Conservation (phyloP, 192 early-diverging fungal genomes). For the Entomortierella beljakovae region DNA sequence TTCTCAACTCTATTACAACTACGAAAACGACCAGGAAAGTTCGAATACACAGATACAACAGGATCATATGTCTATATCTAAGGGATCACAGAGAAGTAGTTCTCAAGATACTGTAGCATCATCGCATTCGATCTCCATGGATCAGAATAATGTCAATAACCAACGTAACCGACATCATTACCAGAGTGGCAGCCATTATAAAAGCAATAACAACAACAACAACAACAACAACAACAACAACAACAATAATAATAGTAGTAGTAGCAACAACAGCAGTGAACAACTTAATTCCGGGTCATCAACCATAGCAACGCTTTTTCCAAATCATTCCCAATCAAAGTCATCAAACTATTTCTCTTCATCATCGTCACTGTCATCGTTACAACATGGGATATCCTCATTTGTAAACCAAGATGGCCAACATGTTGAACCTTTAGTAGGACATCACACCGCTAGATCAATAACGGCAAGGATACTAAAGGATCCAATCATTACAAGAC, state of each 20-base stretch:
- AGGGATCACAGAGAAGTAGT: too few species aligned
- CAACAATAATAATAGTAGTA: too few species aligned
- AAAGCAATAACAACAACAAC: background rate
- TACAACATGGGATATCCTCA: background rate
- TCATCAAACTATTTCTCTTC: background rate
- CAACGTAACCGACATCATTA: background rate
- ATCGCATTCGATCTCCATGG: background rate
- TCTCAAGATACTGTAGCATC: constrained; percentile 19
- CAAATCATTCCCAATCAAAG: background rate
- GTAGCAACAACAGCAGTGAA: too few species aligned
- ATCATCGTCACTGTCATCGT: too few species aligned
- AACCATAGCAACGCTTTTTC: too few species aligned
- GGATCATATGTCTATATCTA: background rate
- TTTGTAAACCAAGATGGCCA: background rate
- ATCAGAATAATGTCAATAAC: background rate
- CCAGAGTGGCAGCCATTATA: background rate
- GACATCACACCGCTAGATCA: too few species aligned
- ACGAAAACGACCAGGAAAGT: background rate
- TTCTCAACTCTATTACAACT: background rate
- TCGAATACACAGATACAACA: background rate
- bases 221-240: background rate
- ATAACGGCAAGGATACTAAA: too few species aligned
- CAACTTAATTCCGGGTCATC: too few species aligned
- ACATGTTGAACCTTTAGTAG: background rate
- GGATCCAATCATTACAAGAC: too few species aligned